Base-by-base conservation (phyloP, 441 rosid genomes). In the Gossypium schwendimanii region DNA sequence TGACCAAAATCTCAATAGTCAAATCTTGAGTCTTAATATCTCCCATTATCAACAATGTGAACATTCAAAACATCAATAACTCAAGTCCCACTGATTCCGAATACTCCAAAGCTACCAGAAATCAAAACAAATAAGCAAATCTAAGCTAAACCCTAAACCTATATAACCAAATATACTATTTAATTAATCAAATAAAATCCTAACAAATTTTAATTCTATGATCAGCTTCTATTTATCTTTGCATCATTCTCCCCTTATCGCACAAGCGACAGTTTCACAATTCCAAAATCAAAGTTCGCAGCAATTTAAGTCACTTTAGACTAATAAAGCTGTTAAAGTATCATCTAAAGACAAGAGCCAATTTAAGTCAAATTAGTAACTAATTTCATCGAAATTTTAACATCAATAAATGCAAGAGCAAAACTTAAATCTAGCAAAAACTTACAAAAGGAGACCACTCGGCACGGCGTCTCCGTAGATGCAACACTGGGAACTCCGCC, bases 391-490 rank as follows among this genome's bases (percentile, higher is more conserved):
- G 47, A 57, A 26, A 57, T n/a, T 18, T 70, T 21, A 70, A 36
- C 53, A 36, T 18, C 59, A 41, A 17, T 50, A 44, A 9, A 20
- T 14, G 21, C 33, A 36, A n/a, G 12, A 7, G 20, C 18, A 41
- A 54, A 26, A 33, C 24, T 39, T 8, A 57, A 65, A 65, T 52
- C 41, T 36, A 55, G 20, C 8, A 57, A 54, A 53, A 20, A 84
- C 96, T 87, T 85, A 96, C 99, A 79, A 80, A 92, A 58, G 93
- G 85, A 62, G 83, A 82, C 99, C 99, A 93, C 69, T 93, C 96
- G 2, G 90, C 89, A 47, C 72, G 90, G 63, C 92, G 86, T 68
- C 98, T 78, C 75, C 88, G 82, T 63, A 96, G 91, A 75, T 96
- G 99, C 69, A 92, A 72, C 62, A 93, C 97, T 0, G 96, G 96